phyloP scores from a whole-genome alignment of 306 rosid genomes.

The Acacia melanoxylon region DNA sequence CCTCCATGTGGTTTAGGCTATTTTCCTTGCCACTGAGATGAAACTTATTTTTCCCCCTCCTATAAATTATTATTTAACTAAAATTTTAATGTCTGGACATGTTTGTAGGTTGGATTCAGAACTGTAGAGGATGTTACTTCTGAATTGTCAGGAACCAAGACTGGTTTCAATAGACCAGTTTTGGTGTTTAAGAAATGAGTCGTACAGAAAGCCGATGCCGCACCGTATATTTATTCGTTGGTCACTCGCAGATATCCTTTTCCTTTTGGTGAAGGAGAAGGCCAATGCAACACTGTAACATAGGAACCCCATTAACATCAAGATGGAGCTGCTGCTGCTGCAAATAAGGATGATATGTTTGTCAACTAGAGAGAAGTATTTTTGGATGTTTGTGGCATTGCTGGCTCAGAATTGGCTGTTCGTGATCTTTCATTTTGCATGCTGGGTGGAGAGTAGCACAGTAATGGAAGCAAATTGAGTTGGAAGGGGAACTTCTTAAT shows the following conservation, averaged over 20 bases:
- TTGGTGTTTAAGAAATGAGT: conserved; percentile 60
- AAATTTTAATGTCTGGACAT: background rate
- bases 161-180: conserved; percentile 68
- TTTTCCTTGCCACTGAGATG: background rate
- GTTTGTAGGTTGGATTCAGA: conserved; percentile 64
- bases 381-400: background rate
- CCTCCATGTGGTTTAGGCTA: background rate
- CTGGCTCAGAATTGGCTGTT: background rate
- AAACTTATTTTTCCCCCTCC: background rate
- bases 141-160: conserved; percentile 40
- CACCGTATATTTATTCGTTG: background rate
- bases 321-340: background rate
- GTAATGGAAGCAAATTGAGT: background rate
- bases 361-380: background rate
- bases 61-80: background rate
- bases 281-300: background rate
- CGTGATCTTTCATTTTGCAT: background rate
- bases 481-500: background rate
- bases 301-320: background rate
- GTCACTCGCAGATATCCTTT: background rate
- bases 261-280: background rate
- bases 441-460: background rate
- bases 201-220: background rate
- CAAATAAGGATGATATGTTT: background rate
- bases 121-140: conserved; percentile 50